phyloP scores from a whole-genome alignment of 768 basidiomycete genomes.

The Auricularia auricula-judae region DNA sequence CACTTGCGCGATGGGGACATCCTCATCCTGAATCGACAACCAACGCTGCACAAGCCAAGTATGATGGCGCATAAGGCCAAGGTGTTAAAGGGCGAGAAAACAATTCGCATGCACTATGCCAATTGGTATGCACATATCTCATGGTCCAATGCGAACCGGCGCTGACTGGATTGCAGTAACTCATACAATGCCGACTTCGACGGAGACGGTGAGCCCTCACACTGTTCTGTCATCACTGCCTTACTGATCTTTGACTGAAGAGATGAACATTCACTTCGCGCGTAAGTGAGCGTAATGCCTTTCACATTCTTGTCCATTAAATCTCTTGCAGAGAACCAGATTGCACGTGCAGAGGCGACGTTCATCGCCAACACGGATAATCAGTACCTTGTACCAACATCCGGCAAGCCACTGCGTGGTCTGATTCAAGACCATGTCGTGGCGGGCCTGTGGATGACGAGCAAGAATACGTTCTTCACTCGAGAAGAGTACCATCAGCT shows the following conservation, averaged over 20 bases:
- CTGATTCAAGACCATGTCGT: constrained; percentile 99
- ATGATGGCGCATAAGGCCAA: constrained; percentile 98
- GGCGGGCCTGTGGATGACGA: constrained; percentile 99
- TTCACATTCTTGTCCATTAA: constrained; percentile 2
- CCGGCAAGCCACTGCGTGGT: constrained; percentile 93
- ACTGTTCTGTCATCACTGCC: constrained; percentile 11
- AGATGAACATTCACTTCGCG: constrained; percentile 99
- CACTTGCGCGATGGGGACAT: constrained; percentile 93
- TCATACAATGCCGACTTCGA: constrained; percentile 98
- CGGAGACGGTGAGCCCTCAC: constrained; percentile 56
- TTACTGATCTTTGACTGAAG: constrained; percentile 27
- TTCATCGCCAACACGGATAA: constrained; percentile 96
- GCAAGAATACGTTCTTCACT: constrained; percentile 87
- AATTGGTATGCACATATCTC: constrained; percentile 57
- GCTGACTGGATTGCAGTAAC: constrained; percentile 45
- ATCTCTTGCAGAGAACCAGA: constrained; percentile 64
- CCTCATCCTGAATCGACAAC: constrained; percentile 92
- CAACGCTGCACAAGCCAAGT: constrained; percentile 95
- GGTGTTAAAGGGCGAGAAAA: constrained; percentile 91
- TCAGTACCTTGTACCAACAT: constrained; percentile 98
- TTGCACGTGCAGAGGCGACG: constrained; percentile 88
- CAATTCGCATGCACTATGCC: constrained; percentile 99
- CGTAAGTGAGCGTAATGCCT: constrained; percentile 41
- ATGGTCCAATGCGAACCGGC: background rate
- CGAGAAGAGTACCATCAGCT: constrained; percentile 95